phyloP scores from a whole-genome alignment of 805 yeast species.

The Lachancea lanzarotensis region DNA sequence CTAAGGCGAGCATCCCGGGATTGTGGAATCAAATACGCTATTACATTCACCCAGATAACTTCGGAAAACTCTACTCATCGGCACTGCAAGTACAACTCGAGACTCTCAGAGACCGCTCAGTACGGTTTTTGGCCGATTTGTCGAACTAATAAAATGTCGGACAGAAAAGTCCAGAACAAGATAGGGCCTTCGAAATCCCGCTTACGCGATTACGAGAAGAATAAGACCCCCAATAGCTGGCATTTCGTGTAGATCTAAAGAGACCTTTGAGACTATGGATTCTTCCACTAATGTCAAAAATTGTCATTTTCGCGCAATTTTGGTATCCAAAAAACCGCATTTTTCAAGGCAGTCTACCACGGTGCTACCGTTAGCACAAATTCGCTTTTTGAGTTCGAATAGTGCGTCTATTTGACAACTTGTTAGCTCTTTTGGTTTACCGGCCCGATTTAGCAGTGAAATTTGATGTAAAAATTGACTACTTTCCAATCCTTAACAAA shows the following conservation, averaged over 20 bases:
- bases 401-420: background rate
- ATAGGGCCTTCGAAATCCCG: too few species aligned
- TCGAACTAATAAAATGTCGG: background rate
- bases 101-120: background rate
- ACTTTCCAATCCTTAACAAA: background rate
- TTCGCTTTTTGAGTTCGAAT: background rate
- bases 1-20: constrained; percentile 1
- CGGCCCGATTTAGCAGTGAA: background rate
- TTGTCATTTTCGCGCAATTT: too few species aligned
- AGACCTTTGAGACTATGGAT: too few species aligned
- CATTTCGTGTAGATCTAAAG: too few species aligned
- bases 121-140: constrained; percentile 1
- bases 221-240: too few species aligned
- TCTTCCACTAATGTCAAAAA: too few species aligned
- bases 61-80: background rate
- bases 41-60: background rate
- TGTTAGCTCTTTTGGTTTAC: background rate
- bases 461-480: background rate
- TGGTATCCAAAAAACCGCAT: too few species aligned
- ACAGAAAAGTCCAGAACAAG: too few species aligned
- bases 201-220: too few species aligned
- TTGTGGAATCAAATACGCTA: constrained; percentile 1
- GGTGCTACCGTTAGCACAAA: too few species aligned
- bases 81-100: background rate
- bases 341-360: too few species aligned